These are phyloP conservation scores for Acacia confusa DNA, from an alignment of 306 rosid genomes.

Conservation along the genomic window DNA sequence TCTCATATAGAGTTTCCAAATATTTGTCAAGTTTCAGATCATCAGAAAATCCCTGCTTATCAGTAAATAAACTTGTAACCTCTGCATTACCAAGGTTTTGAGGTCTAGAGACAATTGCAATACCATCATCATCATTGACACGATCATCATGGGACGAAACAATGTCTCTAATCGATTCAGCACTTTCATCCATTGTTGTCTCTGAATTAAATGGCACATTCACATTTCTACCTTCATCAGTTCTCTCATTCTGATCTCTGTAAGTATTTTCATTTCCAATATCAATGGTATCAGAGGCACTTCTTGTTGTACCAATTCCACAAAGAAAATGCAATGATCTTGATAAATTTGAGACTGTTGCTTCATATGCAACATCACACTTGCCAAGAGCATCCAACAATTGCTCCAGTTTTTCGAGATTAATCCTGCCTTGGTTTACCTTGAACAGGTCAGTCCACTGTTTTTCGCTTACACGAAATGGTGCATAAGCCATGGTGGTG, in stretches of 20 bases:
- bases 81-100: conserved; percentile 29
- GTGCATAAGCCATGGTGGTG: conserved; percentile 74
- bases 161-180: conserved; percentile 29
- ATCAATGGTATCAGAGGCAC: conserved; percentile 34
- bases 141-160: conserved; percentile 30
- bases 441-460: conserved; percentile 71
- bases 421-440: conserved; percentile 51
- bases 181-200: conserved; percentile 32
- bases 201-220: conserved; percentile 27
- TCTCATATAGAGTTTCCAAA: conserved; percentile 18
- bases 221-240: conserved; percentile 20
- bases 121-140: conserved; percentile 17
- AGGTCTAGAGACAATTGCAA: conserved; percentile 26
- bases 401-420: conserved; percentile 46
- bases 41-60: conserved; percentile 17
- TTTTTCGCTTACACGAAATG: conserved; percentile 67
- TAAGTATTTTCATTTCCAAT: conserved; percentile 29
- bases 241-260: conserved; percentile 30
- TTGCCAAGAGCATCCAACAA: conserved; percentile 51
- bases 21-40: conserved; percentile 24
- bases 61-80: conserved; percentile 4
- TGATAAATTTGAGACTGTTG: conserved; percentile 65
- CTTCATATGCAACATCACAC: conserved; percentile 59
- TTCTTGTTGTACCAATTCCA: conserved; percentile 38
- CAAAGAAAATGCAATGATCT: conserved; percentile 59